These are phyloP conservation scores for Vitis amurensis DNA, from an alignment of 164 flowering plant species.

Conservation along the genomic window DNA sequence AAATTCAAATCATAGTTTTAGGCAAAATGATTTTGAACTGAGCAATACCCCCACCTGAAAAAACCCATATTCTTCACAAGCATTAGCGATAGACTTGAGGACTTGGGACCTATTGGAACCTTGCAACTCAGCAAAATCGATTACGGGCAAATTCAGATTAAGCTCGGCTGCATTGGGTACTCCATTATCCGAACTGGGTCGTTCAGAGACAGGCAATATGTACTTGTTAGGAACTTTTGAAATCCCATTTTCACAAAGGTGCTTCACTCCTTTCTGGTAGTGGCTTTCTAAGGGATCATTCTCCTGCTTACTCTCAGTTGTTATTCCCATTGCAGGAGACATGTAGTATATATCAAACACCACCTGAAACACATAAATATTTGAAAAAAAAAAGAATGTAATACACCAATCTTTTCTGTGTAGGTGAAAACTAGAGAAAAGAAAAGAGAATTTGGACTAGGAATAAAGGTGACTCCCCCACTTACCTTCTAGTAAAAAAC, in stretches of 20 bases:
- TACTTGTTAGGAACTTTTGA: conserved; percentile 68
- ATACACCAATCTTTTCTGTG: neutral
- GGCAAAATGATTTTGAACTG: neutral
- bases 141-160: conserved; percentile 53
- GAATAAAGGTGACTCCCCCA: too few species aligned
- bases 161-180: neutral
- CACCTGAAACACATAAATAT: neutral
- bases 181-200: conserved; percentile 34
- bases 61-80: conserved; percentile 74
- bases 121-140: conserved; percentile 66
- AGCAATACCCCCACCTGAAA: conserved; percentile 56
- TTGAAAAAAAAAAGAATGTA: neutral
- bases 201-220: conserved; percentile 55
- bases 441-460: neutral
- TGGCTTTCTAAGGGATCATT: conserved; percentile 18
- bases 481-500: too few species aligned
- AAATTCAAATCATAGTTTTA: neutral
- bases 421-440: neutral
- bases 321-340: conserved; percentile 35
- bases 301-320: conserved; percentile 4
- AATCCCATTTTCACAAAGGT: conserved; percentile 59
- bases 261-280: conserved; percentile 76
- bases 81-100: conserved; percentile 59
- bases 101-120: conserved; percentile 51
- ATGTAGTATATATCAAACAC: conserved; percentile 4